Conservation (phyloP, 75 land plant genomes). For the Gnetum montanum region DNA sequence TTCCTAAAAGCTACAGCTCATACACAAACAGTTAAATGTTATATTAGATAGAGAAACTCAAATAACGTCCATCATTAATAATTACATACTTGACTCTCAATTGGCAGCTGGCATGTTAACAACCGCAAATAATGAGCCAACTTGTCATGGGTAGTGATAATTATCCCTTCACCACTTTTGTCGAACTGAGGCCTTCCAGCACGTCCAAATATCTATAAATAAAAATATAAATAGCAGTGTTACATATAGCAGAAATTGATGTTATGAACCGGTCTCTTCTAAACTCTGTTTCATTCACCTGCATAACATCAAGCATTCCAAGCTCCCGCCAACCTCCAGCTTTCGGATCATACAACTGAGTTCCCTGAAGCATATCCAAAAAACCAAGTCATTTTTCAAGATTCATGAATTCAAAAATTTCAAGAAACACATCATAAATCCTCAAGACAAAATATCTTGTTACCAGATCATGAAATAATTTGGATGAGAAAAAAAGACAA, state of each 20-base stretch:
- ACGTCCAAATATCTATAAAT: conserved; percentile 87
- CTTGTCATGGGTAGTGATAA: conserved; percentile 91
- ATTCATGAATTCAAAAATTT: no score
- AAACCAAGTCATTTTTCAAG: not conserved
- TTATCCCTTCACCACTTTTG: conserved; percentile 99
- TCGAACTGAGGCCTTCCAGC: conserved; percentile 99
- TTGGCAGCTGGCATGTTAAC: conserved; percentile 87
- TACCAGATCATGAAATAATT: no score
- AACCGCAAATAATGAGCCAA: conserved; percentile 81
- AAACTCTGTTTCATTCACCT: no score
- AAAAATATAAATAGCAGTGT: no score
- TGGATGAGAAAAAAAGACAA: no score
- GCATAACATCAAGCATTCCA: conserved; percentile 99
- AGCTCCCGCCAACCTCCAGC: conserved; percentile 97
- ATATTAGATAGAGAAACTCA: no score
- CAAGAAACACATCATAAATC: no score
- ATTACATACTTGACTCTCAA: conserved; percentile 99
- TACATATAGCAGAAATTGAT: not conserved
- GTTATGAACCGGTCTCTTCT: not conserved
- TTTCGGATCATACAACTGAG: conserved; percentile 99
- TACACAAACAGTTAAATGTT: not conserved
- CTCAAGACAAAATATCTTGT: no score
- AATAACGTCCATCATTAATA: no score
- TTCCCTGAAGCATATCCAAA: conserved; percentile 47
- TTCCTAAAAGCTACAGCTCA: no score